A percentile compares a stretch with the other conserved stretches of the same genome.
These are phyloP conservation scores for Suhomyces kilbournensis DNA, from an alignment of 805 yeast genomes.

Conservation along the genomic window DNA sequence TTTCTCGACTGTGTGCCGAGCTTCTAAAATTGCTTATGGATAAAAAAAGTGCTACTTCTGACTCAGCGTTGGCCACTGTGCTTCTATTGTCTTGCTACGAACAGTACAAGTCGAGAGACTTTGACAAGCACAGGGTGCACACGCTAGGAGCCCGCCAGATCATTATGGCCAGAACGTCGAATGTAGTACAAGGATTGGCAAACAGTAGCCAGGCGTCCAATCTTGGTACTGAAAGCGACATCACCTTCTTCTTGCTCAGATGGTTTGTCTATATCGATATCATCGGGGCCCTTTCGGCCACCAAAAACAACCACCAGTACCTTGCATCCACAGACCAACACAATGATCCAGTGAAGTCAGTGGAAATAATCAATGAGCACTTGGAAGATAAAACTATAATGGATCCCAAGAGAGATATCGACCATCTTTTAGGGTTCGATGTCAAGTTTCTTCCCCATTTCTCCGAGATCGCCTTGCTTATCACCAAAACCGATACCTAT, in stretches of 20 bases:
- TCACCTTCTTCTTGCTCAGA: constrained; percentile 55
- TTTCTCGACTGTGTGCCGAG: constrained; percentile 57
- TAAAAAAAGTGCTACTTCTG: constrained; percentile 54
- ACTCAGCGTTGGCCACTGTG: constrained; percentile 61
- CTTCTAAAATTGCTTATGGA: constrained; percentile 50
- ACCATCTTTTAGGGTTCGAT: constrained; percentile 66
- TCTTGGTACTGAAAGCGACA: constrained; percentile 33
- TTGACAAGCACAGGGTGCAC: constrained; percentile 61
- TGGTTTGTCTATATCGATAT: constrained; percentile 72
- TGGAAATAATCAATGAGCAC: constrained; percentile 14
- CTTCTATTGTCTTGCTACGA: constrained; percentile 59
- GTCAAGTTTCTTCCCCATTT: constrained; percentile 56
- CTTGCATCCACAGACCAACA: constrained; percentile 20
- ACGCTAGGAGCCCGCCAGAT: constrained; percentile 66
- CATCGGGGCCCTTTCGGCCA: constrained; percentile 59
- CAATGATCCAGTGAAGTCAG: constrained; percentile 18
- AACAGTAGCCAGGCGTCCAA: neutral
- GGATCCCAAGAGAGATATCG: constrained; percentile 46
- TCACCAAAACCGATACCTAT: constrained; percentile 26
- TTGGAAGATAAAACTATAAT: neutral
- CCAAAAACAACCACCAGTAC: constrained; percentile 35
- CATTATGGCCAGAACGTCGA: constrained; percentile 44
- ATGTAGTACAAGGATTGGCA: constrained; percentile 1
- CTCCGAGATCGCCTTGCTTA: constrained; percentile 43
- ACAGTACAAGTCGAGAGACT: constrained; percentile 41